Conservation (phyloP, 1,139 yeast species). For the Yamadazyma taylorii region DNA sequence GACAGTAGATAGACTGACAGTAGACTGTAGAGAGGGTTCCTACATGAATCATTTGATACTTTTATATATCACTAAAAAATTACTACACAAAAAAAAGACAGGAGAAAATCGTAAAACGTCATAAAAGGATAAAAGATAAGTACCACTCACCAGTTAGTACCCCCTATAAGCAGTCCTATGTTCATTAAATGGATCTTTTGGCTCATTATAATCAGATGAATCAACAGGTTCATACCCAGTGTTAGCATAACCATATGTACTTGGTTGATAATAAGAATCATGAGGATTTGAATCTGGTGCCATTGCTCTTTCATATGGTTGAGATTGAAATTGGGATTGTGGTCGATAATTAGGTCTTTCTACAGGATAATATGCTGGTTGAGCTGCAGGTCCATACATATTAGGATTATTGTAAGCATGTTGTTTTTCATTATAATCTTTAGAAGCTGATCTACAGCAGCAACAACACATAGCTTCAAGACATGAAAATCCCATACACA, state of each 20-base stretch:
- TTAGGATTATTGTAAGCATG: constrained; percentile 33
- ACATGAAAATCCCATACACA: constrained; percentile 46
- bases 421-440: constrained; percentile 18
- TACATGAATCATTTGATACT: too few relatives aligned
- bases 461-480: constrained; percentile 49
- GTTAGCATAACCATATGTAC: background rate
- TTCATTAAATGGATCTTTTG: constrained; percentile 18
- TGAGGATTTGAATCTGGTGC: background rate
- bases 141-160: background rate
- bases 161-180: constrained; percentile 1
- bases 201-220: constrained; percentile 7
- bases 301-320: constrained; percentile 1
- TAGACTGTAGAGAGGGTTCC: too few relatives aligned
- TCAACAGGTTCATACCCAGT: constrained; percentile 16
- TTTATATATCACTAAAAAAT: too few relatives aligned
- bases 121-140: background rate
- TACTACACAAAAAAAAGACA: too few relatives aligned
- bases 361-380: constrained; percentile 15
- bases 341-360: constrained; percentile 4
- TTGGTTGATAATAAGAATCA: constrained; percentile 2
- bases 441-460: constrained; percentile 35
- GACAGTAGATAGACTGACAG: too few relatives aligned
- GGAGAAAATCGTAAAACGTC: background rate
- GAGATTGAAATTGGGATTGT: background rate
- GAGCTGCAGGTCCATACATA: constrained; percentile 37